Evolutionary conservation across 306 rosid species (phyloP).

Genomic region (Prunus fruticosa): DNA sequence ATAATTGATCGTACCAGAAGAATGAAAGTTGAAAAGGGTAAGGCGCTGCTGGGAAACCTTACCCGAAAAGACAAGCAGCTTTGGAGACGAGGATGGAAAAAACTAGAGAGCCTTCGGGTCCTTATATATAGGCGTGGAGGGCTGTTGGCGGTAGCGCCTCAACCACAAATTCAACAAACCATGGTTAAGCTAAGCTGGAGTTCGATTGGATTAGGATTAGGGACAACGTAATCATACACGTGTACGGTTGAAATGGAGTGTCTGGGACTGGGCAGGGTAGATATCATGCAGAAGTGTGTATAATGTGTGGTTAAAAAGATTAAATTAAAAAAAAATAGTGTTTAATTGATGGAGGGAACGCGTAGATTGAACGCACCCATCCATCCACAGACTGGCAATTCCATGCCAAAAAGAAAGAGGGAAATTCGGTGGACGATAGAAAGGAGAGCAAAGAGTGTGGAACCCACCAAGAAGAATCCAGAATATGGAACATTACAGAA

Average conservation of each 20-base stretch:
- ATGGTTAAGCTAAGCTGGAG: neutral
- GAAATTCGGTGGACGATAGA: neutral
- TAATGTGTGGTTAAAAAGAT: neutral
- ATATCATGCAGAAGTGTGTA: neutral
- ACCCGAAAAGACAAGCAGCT: neutral
- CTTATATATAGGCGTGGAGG: neutral
- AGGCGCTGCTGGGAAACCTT: neutral
- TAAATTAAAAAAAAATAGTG: neutral
- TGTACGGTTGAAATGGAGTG: slow-evolving; percentile 12
- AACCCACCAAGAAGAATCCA: neutral
- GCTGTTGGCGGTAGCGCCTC: neutral
- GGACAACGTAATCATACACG: neutral
- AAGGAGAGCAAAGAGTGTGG: neutral
- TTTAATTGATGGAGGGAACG: neutral
- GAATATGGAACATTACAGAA: neutral
- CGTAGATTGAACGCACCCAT: slow-evolving; percentile 27
- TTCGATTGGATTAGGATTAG: no score
- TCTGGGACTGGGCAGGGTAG: slow-evolving; percentile 1
- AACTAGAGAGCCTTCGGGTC: accelerated
- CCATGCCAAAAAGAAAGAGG: neutral
- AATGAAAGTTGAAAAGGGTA: neutral
- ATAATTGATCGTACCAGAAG: neutral
- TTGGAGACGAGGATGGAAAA: no score
- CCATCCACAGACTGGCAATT: neutral
- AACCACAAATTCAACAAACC: slow-evolving; percentile 10